Evolutionary conservation across 2,329 filamentous ascomycete genomes (phyloP), one percentile per base, ranked within the genome.

Genomic region (Trichocomaceae sp.): DNA sequence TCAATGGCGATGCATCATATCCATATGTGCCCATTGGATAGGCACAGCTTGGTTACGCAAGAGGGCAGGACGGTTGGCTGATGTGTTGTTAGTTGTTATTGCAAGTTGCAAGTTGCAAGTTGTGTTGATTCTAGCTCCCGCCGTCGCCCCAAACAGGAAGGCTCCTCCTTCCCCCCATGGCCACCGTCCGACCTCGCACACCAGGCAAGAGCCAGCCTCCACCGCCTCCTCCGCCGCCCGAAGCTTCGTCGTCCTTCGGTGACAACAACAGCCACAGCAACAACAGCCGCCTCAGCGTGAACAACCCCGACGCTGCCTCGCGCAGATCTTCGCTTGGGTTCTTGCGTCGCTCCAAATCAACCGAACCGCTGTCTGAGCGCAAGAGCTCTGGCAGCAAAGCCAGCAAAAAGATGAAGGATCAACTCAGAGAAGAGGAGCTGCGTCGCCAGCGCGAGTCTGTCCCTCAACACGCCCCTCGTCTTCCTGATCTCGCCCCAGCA

Each of bases 311-410:
- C 60, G 29, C 47, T 35, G 61, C 60, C 45, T 56, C 68, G 54
- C 75, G 77, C 62, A 74, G 77, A 57, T 73, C 78, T 44, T 79
- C 77, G 51, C 72, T 82, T 56, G 78, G 78, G 29, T 80, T 88
- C 66, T 78, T 87, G 59, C 80, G 83, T 71, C 82, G 85, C 62
- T 81, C 80, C 67, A 87, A 87, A 68, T 87, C 84, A 56, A 80
- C 80, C 57, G 84, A 88, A 58, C 70, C 67, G 60, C 69, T 87
- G 56, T 79, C 78, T 62, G 82, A 81, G 62, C 76, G 75, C 60
- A 77, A 76, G 69, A 47, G 63, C 15, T 71, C 68, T 19, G 62
- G 45, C 49, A 39, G 54, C 54, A 69, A 62, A 49, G 61, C 61
- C 50, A 61, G 64, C 63, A 73, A 69, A 59, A 73, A 67, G 61